A percentile compares a stretch with the other conserved stretches of the same genome.
Conservation (phyloP, 371 early-diverging fungal species). For the Mortierella polycephala region DNA sequence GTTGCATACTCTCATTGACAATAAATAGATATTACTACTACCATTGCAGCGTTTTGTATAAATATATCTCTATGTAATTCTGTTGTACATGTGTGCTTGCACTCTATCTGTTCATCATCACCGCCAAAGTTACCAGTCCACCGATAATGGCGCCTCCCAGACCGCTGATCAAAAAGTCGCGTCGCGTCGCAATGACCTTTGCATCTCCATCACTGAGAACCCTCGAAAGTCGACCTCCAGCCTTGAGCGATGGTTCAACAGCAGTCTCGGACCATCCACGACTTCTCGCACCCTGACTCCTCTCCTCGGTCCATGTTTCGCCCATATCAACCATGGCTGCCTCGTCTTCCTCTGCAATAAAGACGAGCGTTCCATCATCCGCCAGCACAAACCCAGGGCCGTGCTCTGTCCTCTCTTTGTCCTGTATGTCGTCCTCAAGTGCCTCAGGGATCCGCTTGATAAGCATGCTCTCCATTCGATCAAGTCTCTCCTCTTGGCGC, state of each 20-base stretch:
- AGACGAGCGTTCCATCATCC: constrained; percentile 33
- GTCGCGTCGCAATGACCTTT: constrained; percentile 23
- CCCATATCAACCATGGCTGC: constrained; percentile 5
- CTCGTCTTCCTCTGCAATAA: constrained; percentile 5
- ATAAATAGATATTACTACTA: too few species aligned
- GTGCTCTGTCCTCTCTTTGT: constrained; percentile 10
- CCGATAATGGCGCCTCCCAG: constrained; percentile 46
- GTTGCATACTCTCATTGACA: too few species aligned
- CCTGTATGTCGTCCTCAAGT: not conserved
- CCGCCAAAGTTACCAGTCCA: constrained; percentile 33
- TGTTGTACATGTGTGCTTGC: too few species aligned
- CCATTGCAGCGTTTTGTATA: too few species aligned
- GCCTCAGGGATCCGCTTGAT: constrained; percentile 11
- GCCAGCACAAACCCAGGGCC: constrained; percentile 7
- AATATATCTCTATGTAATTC: too few species aligned
- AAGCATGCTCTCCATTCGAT: constrained; percentile 36
- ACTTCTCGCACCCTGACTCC: constrained; percentile 1
- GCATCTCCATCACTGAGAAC: constrained; percentile 27
- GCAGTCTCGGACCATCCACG: not conserved
- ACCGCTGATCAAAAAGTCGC: constrained; percentile 39
- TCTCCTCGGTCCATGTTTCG: constrained; percentile 23
- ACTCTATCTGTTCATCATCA: constrained; percentile 20
- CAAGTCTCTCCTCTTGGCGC: constrained; percentile 41
- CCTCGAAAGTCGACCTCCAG: constrained; percentile 13
- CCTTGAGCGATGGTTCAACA: not conserved